These are phyloP conservation scores for Cryphonectria japonica DNA, from an alignment of 2,329 filamentous ascomycete genomes.

Conservation along the genomic window DNA sequence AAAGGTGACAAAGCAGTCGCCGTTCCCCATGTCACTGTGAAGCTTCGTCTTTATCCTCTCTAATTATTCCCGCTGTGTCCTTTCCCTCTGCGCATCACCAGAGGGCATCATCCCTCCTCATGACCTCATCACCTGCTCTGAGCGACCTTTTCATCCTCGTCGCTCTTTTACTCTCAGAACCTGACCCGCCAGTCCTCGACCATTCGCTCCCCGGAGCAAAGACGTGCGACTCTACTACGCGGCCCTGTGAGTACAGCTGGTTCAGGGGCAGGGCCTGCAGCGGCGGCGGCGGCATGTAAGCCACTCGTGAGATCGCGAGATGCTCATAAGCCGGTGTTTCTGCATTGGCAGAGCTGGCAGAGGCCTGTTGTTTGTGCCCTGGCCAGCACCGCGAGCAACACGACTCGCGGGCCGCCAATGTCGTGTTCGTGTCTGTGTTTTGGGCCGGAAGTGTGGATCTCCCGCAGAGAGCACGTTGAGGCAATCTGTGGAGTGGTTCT, in stretches of 20 bases:
- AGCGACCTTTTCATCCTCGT: slow-evolving; percentile 23
- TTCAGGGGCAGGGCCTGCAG: slow-evolving; percentile 17
- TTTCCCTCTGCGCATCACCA: slow-evolving; percentile 13
- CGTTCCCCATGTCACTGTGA: not conserved
- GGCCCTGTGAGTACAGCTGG: slow-evolving; percentile 19
- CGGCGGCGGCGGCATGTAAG: slow-evolving; percentile 25
- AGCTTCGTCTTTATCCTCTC: not conserved
- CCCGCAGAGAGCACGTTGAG: not conserved
- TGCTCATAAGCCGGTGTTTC: slow-evolving; percentile 24
- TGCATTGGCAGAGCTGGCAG: slow-evolving; percentile 6
- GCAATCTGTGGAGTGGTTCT: slow-evolving; percentile 13
- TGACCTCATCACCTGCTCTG: not conserved
- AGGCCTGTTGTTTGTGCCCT: slow-evolving; percentile 19
- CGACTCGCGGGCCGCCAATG: not conserved
- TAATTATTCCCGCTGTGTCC: not conserved
- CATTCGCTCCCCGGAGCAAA: slow-evolving; percentile 8
- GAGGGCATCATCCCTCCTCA: slow-evolving; percentile 25
- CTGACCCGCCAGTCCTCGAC: slow-evolving; percentile 7
- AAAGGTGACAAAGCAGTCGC: not conserved
- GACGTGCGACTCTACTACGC: slow-evolving; percentile 22
- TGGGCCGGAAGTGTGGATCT: slow-evolving; percentile 11
- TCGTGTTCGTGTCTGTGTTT: not conserved
- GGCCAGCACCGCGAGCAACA: slow-evolving; percentile 15
- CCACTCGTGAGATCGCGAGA: slow-evolving; percentile 8
- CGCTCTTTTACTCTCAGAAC: not conserved